Evolutionary conservation across 2,329 filamentous ascomycete genomes (phyloP), one percentile per base, ranked within the genome.

Genomic region (Ilyonectria destructans): DNA sequence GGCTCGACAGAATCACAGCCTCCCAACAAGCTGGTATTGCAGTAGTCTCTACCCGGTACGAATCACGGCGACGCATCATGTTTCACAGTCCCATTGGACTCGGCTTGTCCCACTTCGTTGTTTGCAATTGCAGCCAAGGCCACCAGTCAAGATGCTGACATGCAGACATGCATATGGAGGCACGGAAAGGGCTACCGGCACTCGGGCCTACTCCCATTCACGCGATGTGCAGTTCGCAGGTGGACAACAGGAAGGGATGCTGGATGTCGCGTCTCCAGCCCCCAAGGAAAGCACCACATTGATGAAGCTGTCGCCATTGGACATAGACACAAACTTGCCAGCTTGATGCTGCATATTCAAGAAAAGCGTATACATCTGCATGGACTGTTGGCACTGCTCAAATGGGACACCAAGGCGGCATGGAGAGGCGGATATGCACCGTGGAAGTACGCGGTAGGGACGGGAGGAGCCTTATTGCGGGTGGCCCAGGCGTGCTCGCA

Each of bases 381-480:
- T 63, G 54, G 40, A 26, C 35, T 31, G 46, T 40, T 58, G 31
- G 55, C 37, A 17, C 29, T 35, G 55, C 56, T 56, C 56, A 40
- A 65, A 56, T 45, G 48, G 57, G 46, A 60, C 55, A 48, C 29
- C 59, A 62, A 40, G 31, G 21, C 49, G 40, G 35, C 59, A 63
- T 64, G 55, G 60, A 55, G 60, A 56, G 29, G 59, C 65, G 48
- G 65, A 67, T 63, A 67, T 63, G 55, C 49, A 59, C 56, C 54
- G 69, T 70, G 68, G 71, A 74, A 62, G 63, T 60, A 65, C 71
- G 73, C 73, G 75, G 77, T 71, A 75, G 76, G 71, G 75, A 77
- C 78, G 78, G 78, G 78, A 80, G 71, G 77, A 79, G 76, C 78
- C 78, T 80, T 79, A 74, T 76, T 74, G 71, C 71, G 74, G 76